Percentiles rank a stretch among this genome's conserved stretches.
Evolutionary conservation across 2,329 filamentous ascomycete species (phyloP).

Genomic region (Verticillium nonalfalfae): DNA sequence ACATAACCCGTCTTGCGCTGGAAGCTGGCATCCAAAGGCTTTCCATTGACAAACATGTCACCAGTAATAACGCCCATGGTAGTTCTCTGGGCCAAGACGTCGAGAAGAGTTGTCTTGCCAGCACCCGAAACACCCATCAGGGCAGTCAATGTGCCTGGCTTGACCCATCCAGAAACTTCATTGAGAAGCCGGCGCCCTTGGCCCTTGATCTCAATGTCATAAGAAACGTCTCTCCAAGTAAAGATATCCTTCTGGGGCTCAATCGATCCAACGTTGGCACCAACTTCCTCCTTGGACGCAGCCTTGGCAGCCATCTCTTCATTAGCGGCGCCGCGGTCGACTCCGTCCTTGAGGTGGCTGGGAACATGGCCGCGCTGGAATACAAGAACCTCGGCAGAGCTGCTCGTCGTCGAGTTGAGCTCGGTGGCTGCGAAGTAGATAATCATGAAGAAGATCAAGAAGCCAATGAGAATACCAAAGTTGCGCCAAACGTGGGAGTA

Average conservation of each 20-base stretch:
- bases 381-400: constrained; percentile 63
- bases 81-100: constrained; percentile 39
- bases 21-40: constrained; percentile 47
- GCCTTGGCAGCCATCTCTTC: constrained; percentile 31
- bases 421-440: constrained; percentile 60
- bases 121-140: constrained; percentile 57
- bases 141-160: constrained; percentile 80
- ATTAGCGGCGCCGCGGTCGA: constrained; percentile 19
- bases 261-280: constrained; percentile 21
- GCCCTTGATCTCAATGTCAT: constrained; percentile 65
- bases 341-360: constrained; percentile 25
- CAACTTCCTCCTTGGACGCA: constrained; percentile 48
- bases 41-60: constrained; percentile 60
- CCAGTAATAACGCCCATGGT: constrained; percentile 58
- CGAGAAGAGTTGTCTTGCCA: constrained; percentile 36
- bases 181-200: constrained; percentile 68
- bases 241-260: constrained; percentile 54
- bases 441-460: constrained; percentile 56
- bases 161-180: constrained; percentile 81
- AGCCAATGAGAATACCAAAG: constrained; percentile 60
- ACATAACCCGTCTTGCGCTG: constrained; percentile 62
- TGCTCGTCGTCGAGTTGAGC: constrained; percentile 55
- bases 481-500: constrained; percentile 60
- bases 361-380: constrained; percentile 53
- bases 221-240: constrained; percentile 73